Base-by-base conservation (phyloP, 106 monocot genomes). In the Dendrobium officinale region DNA sequence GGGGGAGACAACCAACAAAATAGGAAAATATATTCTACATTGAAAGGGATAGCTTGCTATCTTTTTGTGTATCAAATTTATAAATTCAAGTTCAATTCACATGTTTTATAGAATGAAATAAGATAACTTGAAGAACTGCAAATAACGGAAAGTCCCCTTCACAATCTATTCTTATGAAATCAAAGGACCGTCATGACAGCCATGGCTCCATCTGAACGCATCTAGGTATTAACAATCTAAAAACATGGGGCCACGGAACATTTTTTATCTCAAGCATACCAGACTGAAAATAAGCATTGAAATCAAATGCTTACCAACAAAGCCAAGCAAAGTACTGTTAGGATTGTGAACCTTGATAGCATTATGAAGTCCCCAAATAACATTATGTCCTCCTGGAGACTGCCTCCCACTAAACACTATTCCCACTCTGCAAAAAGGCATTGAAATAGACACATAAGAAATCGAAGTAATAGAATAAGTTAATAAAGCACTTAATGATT, bases 351-450 rank as follows among this genome's bases (percentile, higher is more conserved):
- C 66, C 83, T 93, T 92, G 78, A 95, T 84, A 77, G 98, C 98
- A 80, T 81, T 74, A 86, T 88, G 78, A 75, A 95, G 89, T 26
- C 98, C 98, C 95, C 98, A 98, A 54, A 98, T 86, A 51, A 98
- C 95, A 93, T 98, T 98, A 75, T 98, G 98, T 33, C 98, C 98
- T 83, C 98, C 98, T 33, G 95, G 94, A 64, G 98, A 98, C 48
- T 95, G 98, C 74, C 98, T 92, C 75, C 95, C 95, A 82, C 84
- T 89, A 83, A 98, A 98, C 40, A 98, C 95, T 10, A 98, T 72
- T 73, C 95, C 98, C 72, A 93, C 98, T 86, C 98, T 98, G 92
- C 75, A 87, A 81, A 16, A 67, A 24, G 20, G n/a, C 68, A 72
- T 27, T 29, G 29, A 22, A 61, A 74, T 16, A 6, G 42, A 13